phyloP scores from a whole-genome alignment of 371 early-diverging fungal species.

The Smittium culicis region DNA sequence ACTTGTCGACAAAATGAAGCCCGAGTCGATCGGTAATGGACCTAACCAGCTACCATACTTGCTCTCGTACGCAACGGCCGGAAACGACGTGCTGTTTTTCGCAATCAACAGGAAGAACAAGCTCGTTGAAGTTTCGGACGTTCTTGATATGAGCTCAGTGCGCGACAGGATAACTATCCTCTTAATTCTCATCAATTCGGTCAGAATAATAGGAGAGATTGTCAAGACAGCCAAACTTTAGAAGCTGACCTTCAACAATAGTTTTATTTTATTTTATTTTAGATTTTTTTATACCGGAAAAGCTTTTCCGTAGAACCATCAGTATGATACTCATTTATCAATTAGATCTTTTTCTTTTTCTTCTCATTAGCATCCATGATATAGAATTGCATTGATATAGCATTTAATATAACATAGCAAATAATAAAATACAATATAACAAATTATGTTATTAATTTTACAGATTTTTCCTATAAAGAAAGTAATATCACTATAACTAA shows the following conservation, averaged over 20 bases:
- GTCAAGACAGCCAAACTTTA: conserved; percentile 1
- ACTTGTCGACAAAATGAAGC: conserved; percentile 23
- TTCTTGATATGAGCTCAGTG: conserved; percentile 16
- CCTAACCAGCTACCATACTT: conserved; percentile 18
- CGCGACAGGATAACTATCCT: conserved; percentile 22
- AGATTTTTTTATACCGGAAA: too few relatives aligned
- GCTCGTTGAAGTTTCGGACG: conserved; percentile 23
- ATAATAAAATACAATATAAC: too few relatives aligned
- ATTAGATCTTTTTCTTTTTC: too few relatives aligned
- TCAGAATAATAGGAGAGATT: neutral
- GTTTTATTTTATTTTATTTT: too few relatives aligned
- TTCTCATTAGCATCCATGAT: too few relatives aligned
- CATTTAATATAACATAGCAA: too few relatives aligned
- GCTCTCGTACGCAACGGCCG: conserved; percentile 28
- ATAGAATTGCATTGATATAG: too few relatives aligned
- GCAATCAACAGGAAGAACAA: conserved; percentile 19
- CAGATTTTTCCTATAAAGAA: too few relatives aligned
- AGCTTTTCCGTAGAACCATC: too few relatives aligned
- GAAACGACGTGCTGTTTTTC: conserved; percentile 22
- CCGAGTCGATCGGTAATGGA: conserved; percentile 12
- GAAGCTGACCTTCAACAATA: neutral
- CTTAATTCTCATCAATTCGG: conserved; percentile 17
- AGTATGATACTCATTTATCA: too few relatives aligned
- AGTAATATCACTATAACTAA: too few relatives aligned
- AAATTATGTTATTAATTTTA: too few relatives aligned